phyloP scores from a whole-genome alignment of 306 rosid species.

The Cucumis melo region DNA sequence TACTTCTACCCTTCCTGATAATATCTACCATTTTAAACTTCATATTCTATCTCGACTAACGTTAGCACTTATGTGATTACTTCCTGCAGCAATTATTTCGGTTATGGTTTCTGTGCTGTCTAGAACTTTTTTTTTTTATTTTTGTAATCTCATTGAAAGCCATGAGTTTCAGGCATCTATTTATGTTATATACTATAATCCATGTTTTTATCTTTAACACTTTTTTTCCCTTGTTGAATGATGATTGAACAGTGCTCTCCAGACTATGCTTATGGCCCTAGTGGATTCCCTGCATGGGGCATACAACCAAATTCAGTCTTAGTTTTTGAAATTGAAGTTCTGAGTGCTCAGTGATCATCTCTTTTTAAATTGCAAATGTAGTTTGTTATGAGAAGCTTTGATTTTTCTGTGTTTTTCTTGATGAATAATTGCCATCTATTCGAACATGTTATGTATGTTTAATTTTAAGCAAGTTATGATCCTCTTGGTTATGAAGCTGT shows the following conservation, averaged over 20 bases:
- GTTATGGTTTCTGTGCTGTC: background rate
- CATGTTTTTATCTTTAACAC: background rate
- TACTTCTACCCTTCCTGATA: too few relatives aligned
- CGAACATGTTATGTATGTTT: background rate
- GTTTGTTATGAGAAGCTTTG: background rate
- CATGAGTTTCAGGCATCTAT: background rate
- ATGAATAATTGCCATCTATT: background rate
- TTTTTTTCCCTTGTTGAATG: slow-evolving; percentile 1
- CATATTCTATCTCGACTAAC: too few relatives aligned
- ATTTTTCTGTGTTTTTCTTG: background rate
- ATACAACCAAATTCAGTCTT: slow-evolving; percentile 68
- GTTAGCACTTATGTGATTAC: too few relatives aligned
- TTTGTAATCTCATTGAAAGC: background rate
- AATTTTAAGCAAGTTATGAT: background rate
- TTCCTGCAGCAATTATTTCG: background rate
- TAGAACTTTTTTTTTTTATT: background rate
- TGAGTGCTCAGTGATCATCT: slow-evolving; percentile 27
- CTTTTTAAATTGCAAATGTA: background rate
- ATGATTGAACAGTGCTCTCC: slow-evolving; percentile 77
- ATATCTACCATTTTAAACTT: too few relatives aligned
- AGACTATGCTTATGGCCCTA: slow-evolving; percentile 84
- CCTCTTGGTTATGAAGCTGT: background rate
- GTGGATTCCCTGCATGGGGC: slow-evolving; percentile 87
- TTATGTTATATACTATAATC: background rate
- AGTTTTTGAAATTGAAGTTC: slow-evolving; percentile 83